Conservation (phyloP, 2,329 filamentous ascomycete genomes). For the Grosmannia serpens region DNA sequence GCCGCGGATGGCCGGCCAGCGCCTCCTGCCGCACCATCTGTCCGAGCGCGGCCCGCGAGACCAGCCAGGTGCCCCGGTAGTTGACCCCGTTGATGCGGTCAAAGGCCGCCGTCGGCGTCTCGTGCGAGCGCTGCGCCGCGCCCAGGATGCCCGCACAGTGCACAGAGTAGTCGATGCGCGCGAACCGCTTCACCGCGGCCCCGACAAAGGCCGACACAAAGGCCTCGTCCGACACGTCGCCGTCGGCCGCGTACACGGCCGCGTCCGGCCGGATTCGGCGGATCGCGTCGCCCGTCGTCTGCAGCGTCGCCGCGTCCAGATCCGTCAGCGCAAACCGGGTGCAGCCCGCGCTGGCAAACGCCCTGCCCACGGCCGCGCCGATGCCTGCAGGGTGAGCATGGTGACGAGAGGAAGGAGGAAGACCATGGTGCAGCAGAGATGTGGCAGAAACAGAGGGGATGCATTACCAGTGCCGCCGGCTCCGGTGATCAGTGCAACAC, state of each 20-base stretch:
- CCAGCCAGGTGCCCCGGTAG: slow-evolving; percentile 39
- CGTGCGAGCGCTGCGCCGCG: slow-evolving; percentile 27
- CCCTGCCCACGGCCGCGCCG: slow-evolving; percentile 38
- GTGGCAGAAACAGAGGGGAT: no score
- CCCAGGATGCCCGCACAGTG: slow-evolving; percentile 41
- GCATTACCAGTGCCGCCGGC: neutral
- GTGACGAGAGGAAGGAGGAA: neutral
- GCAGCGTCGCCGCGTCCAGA: slow-evolving; percentile 28
- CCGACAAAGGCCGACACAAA: neutral
- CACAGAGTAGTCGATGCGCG: slow-evolving; percentile 43
- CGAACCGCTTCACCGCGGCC: slow-evolving; percentile 20
- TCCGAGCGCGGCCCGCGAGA: slow-evolving; percentile 28
- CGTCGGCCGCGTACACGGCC: neutral
- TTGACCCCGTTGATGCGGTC: slow-evolving; percentile 44
- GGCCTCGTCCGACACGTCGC: neutral
- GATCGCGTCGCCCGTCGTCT: slow-evolving; percentile 14
- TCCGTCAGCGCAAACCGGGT: slow-evolving; percentile 42
- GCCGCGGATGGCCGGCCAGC: slow-evolving; percentile 25
- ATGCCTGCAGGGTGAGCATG: slow-evolving; percentile 30
- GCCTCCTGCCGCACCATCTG: slow-evolving; percentile 35
- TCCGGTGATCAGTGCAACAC: neutral
- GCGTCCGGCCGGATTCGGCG: neutral
- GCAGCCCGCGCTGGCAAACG: slow-evolving; percentile 38
- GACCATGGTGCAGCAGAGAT: no score
- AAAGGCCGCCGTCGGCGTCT: slow-evolving; percentile 35